phyloP scores from a whole-genome alignment of 164 flowering plant species.

The Stephania cephalantha region DNA sequence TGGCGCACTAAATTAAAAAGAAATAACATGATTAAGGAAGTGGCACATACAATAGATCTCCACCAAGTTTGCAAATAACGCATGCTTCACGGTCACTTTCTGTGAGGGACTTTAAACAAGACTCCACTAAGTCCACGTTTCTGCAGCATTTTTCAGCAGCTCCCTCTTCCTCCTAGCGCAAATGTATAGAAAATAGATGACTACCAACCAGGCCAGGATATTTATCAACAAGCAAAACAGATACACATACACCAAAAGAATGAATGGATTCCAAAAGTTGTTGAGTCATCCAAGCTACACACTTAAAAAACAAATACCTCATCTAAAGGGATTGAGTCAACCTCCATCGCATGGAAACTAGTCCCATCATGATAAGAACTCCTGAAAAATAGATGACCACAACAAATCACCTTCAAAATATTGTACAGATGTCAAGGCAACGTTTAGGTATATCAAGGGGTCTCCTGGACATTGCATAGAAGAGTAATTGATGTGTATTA shows the following conservation, averaged over 20 bases:
- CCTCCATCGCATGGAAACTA: background rate
- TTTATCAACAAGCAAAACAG: background rate
- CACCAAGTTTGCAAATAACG: slow-evolving; percentile 45
- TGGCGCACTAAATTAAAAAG: background rate
- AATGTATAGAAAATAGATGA: slow-evolving; percentile 6
- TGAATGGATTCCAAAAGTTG: background rate
- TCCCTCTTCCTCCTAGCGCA: slow-evolving; percentile 42
- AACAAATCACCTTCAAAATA: background rate
- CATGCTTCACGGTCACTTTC: slow-evolving; percentile 29
- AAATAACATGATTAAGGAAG: background rate
- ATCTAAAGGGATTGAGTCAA: slow-evolving; percentile 4
- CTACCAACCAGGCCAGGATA: background rate
- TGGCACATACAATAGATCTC: slow-evolving; percentile 51
- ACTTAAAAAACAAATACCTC: slow-evolving; percentile 7
- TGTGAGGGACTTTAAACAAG: slow-evolving; percentile 10
- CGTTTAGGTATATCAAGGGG: too few relatives aligned
- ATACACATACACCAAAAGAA: background rate
- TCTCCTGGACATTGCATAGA: too few relatives aligned
- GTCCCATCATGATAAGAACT: slow-evolving; percentile 3
- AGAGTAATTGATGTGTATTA: too few relatives aligned
- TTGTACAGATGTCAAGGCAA: background rate
- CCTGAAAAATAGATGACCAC: slow-evolving; percentile 6
- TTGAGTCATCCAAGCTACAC: background rate
- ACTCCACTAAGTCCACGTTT: slow-evolving; percentile 3
- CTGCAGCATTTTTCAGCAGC: slow-evolving; percentile 17